Base-by-base conservation (phyloP, 768 basidiomycete genomes). In the Rhizopogon salebrosus region DNA sequence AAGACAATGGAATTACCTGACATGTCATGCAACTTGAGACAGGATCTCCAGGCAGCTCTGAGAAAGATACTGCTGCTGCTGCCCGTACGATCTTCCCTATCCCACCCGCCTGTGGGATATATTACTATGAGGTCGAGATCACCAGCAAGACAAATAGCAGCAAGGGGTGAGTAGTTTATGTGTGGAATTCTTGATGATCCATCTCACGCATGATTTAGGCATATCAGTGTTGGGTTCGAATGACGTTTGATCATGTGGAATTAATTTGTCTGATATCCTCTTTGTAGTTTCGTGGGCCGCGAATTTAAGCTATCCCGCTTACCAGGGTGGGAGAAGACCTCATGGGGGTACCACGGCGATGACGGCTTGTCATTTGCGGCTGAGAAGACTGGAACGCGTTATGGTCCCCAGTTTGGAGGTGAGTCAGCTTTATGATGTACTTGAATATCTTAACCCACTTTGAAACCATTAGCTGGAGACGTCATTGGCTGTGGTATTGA, bases 311-410 rank as follows among this genome's bases (percentile, higher is more conserved):
- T 87, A 48, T 79, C 80, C 27, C 84, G 90, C 48, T 79, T 94
- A 29, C 92, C 93, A 34, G 92, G 92, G 20, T 90, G 87, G 87
- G 89, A 93, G 64, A 72, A 76, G 53, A 80, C 82, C 56, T 93
- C 90, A 5, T 95, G 92, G 89, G 92, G 92, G 49, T 95, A 92
- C 65, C 88, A 93, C 60, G 92, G 88, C n/a, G 91, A 94, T 59
- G 92, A 90, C 61, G 92, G 93, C 5, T 80, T 76, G 53, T 76
- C 85, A 2, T 92, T 89, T 68, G 82, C 87, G 23, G 80, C 83
- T 5, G 85, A 89, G 54, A 84, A 80, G 65, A 82, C 76, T 29
- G 91, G 89, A 26, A 76, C 78, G 42, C 70, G 79, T 14, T 97
- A 87, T 69, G 89, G 90, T 8, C 84, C 86, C 40, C 81, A 80